Conservation (phyloP, 495 filamentous ascomycete genomes). For the Hamigera avellanea region DNA sequence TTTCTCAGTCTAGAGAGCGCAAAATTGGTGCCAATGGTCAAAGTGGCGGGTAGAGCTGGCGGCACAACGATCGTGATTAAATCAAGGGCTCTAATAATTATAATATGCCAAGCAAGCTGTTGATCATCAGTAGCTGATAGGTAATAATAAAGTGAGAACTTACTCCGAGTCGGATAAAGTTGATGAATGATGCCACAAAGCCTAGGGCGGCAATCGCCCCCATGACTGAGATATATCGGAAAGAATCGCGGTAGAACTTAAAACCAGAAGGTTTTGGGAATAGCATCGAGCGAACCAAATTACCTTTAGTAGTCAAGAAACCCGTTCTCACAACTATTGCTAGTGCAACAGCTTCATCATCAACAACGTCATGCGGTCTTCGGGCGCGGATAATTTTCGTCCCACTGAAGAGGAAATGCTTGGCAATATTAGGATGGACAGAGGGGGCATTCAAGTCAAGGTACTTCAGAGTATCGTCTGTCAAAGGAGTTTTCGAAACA, state of each 20-base stretch:
- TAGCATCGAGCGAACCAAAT: slow-evolving; percentile 93
- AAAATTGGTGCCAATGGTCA: slow-evolving; percentile 95
- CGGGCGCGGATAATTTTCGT: slow-evolving; percentile 91
- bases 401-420: slow-evolving; percentile 84
- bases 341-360: slow-evolving; percentile 83
- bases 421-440: slow-evolving; percentile 67
- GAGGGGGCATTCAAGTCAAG: slow-evolving; percentile 69
- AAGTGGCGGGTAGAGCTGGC: slow-evolving; percentile 89
- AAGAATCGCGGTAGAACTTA: slow-evolving; percentile 96
- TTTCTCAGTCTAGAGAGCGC: slow-evolving; percentile 75
- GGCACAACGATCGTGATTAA: slow-evolving; percentile 97
- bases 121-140: slow-evolving; percentile 10
- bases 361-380: slow-evolving; percentile 71
- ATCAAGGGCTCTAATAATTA: slow-evolving; percentile 85
- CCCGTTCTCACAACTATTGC: slow-evolving; percentile 88
- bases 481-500: slow-evolving; percentile 81
- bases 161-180: slow-evolving; percentile 73
- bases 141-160: slow-evolving; percentile 9
- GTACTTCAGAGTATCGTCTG: slow-evolving; percentile 62
- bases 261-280: slow-evolving; percentile 97
- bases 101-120: slow-evolving; percentile 71
- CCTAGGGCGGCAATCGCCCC: slow-evolving; percentile 75
- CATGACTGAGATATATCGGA: slow-evolving; percentile 98
- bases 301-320: slow-evolving; percentile 95
- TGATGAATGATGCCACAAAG: slow-evolving; percentile 82